Evolutionary conservation across 768 basidiomycete species (phyloP), one percentile per base, ranked within the genome.

Genomic region (Boletellus ananas): DNA sequence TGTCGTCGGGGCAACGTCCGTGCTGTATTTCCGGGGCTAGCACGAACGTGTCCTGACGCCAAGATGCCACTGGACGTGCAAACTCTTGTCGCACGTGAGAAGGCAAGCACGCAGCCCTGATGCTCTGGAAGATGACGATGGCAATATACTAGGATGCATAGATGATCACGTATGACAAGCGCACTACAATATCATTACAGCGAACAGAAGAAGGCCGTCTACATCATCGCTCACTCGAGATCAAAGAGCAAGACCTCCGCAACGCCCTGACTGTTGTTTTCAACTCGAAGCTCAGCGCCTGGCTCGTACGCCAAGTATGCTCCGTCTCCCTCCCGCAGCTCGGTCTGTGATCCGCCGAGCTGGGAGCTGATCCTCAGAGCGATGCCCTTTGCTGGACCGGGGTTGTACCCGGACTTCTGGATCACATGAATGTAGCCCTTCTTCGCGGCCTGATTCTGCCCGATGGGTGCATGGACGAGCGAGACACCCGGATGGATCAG

Each of bases 391-490:
- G 83, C 76, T 27, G 68, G 60, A 1, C 76, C 74, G 1, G 77
- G 60, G 54, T 89, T 87, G 67, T 89, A 95, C 3, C 92, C 93
- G 23, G 83, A 84, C 6, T 78, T 87, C 72, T 95, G 93, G 43
- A 93, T 76, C 41, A 93, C 78, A 56, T 98, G 95, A 18, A 95
- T 68, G 63, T 94, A 95, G 3, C 80, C 86, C 61, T 89, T 88
- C 49, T 74, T 77, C 43, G 11, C 35, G 58, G 16, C 33, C 60
- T 61, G 70, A 2, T 71, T 73, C 25, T 67, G 66, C 27, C 54
- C 57, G 20, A 21, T 27, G 38, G 93, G 72, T 9, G 62, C 68
- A 61, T 84, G 79, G 50, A 73, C 66, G 45, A 93, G 59, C 11
- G 73, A 76, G 47, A 74, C 72, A 3, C 76, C 77, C 1, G 78